phyloP scores from a whole-genome alignment of 176 grass and related monocot species.

The Oropetium thomaeum region DNA sequence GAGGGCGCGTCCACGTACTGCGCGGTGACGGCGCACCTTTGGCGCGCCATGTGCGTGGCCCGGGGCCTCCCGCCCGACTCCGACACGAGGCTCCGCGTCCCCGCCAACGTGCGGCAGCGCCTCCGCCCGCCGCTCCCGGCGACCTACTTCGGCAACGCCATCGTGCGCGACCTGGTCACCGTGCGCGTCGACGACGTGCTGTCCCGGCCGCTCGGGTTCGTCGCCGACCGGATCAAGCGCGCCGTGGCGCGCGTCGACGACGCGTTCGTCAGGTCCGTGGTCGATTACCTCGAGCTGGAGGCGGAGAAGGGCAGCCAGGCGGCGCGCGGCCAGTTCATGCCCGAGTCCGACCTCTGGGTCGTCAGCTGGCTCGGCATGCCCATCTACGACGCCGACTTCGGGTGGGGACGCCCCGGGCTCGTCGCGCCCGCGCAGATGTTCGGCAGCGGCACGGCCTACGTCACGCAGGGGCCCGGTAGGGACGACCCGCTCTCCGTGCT shows the following conservation, averaged over 20 bases:
- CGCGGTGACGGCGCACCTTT: constrained; percentile 63
- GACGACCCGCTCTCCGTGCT: constrained; percentile 58
- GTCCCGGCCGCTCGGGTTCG: constrained; percentile 31
- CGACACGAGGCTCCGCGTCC: constrained; percentile 58
- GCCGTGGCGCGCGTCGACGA: constrained; percentile 52
- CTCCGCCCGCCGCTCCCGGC: constrained; percentile 49
- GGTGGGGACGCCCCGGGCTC: constrained; percentile 50
- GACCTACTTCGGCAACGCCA: constrained; percentile 61
- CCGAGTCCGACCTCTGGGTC: constrained; percentile 45
- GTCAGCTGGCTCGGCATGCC: constrained; percentile 73
- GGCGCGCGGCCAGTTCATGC: constrained; percentile 57
- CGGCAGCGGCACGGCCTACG: constrained; percentile 55
- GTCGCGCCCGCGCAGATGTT: constrained; percentile 66
- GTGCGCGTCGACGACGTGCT: constrained; percentile 43
- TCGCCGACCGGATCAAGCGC: constrained; percentile 47
- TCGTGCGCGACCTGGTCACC: constrained; percentile 49
- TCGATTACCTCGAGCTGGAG: constrained; percentile 59
- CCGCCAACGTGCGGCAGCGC: constrained; percentile 56
- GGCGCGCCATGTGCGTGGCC: constrained; percentile 72
- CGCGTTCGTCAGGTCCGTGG: constrained; percentile 49
- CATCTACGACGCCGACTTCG: constrained; percentile 75
- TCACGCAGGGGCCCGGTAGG: constrained; percentile 31
- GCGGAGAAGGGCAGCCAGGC: constrained; percentile 56
- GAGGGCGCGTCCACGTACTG: constrained; percentile 65
- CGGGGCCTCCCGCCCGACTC: constrained; percentile 22